Evolutionary conservation across 495 filamentous ascomycete species (phyloP), one percentile per base, ranked within the genome.

Genomic region (Daldinia bambusicola): DNA sequence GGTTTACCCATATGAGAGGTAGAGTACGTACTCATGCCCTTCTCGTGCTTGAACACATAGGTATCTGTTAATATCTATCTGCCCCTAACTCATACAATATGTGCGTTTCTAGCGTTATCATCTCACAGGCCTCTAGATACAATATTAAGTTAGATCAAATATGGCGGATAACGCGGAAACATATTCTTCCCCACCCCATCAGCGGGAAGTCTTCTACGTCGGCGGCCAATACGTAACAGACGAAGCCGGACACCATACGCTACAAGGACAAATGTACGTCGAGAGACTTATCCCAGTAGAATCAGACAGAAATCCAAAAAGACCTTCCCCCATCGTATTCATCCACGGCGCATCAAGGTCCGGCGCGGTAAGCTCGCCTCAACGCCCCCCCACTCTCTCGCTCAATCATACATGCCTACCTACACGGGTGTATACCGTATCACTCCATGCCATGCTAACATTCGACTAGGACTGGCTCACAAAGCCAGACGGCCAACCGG

Each of bases 181-280:
- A 31, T 32, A 37, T 10, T 12, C 30, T 36, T 60, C 63, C 10
- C 0, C 43, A 2, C 59, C 26, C 34, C 71, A 79, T 32, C 66
- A 55, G 26, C 72, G 78, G 5, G 70, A 77, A 30, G 83, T 84
- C 10, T 84, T 86, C 71, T 87, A 87, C 67, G 78, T 84, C 4
- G 85, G 85, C 16, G 85, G 84, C 22, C 63, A 81, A 14, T 85
- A 84, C 67, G 73, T 80, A 7, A 26, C 72, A 13, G 73, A 78
- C 57, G 41, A 51, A 20, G 56, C 66, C n/a, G 80, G 82, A 38
- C 66, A 75, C 9, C 79, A 84, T 69, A 60, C 82, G 9, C 75
- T 83, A 52, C 74, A 78, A 22, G 81, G 81, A 43, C 84, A 87
- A 77, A 86, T 87, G 77, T 87, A 88, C 72, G 85, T 88, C n/a